phyloP scores from a whole-genome alignment of 2,329 filamentous ascomycete genomes.

The Colletotrichum simmondsii region DNA sequence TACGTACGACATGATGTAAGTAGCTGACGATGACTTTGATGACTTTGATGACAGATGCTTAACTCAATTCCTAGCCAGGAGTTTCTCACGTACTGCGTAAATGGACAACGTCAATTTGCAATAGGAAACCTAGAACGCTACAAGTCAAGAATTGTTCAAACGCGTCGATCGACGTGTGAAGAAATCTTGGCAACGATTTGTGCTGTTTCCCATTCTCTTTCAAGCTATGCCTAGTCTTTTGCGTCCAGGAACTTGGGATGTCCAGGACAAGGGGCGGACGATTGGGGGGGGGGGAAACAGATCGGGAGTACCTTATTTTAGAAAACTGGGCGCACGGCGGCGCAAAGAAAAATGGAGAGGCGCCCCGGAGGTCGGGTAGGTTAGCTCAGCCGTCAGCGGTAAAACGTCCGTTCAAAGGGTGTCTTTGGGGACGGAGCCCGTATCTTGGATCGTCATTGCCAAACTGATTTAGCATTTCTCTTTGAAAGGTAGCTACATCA shows the following conservation, averaged over 20 bases:
- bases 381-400: constrained; percentile 5
- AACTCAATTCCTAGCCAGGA: no score
- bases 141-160: background rate
- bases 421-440: background rate
- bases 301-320: constrained; percentile 16
- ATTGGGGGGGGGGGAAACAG: no score
- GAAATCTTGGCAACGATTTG: constrained; percentile 2
- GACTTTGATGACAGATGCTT: background rate
- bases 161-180: constrained; percentile 8
- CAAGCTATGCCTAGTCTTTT: background rate
- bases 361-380: background rate
- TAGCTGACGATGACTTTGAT: background rate
- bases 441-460: background rate
- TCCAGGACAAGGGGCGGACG: background rate
- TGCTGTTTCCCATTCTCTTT: background rate
- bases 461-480: no score
- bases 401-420: constrained; percentile 3
- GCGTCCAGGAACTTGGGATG: background rate
- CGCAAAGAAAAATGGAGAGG: background rate
- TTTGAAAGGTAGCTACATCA: background rate
- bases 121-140: background rate
- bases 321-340: background rate
- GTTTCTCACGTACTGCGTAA: no score
- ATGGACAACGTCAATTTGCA: no score
- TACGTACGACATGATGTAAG: constrained; percentile 24